Base-by-base conservation (phyloP, 306 rosid species). In the Heteromeles arbutifolia region DNA sequence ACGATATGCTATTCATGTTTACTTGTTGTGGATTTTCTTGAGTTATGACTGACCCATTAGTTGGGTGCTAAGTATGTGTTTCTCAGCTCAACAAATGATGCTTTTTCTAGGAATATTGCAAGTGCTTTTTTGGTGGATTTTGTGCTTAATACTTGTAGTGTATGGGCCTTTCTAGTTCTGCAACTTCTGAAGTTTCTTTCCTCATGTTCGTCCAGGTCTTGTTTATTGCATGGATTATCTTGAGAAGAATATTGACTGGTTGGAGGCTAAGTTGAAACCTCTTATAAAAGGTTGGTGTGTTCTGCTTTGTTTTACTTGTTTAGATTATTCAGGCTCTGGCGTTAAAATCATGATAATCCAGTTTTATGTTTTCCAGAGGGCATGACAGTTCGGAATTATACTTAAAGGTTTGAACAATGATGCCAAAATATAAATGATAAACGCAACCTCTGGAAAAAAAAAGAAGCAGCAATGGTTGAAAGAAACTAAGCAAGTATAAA, bases 221-320 rank as follows among this genome's bases (percentile, higher is more conserved):
- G 88, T 95, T 32, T 95, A 86, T 83, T 95, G 98, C 78, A 92
- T 95, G 97, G 97, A 95, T 79, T 95, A 87, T 86, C 81, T 95
- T 26, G 98, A 95, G 90, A 92, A 92, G 73, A 95, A 95, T 76
- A 83, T 95, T 63, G 97, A 95, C 80, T 95, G 98, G 97, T 74
- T 95, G 84, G 81, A 92, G 84, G 85, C 87, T 11, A 92, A 87
- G 81, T 80, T 95, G 86, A 82, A 88, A 82, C 98, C 96, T 79
- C 91, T 95, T 64, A 54, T 95, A 67, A 90, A 89, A 90, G 97
- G 98, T 93, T 77, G 43, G 93, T 85, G 29, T 66, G 56, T 19
- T 78, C 22, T 75, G 56, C 32, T 12, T 65, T 79, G 69, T 79
- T 70, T 59, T 66, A 31, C 19, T 69, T 66, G 10, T 28, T 61